These are phyloP conservation scores for Prosopis cineraria DNA, from an alignment of 306 rosid genomes.

Conservation along the genomic window DNA sequence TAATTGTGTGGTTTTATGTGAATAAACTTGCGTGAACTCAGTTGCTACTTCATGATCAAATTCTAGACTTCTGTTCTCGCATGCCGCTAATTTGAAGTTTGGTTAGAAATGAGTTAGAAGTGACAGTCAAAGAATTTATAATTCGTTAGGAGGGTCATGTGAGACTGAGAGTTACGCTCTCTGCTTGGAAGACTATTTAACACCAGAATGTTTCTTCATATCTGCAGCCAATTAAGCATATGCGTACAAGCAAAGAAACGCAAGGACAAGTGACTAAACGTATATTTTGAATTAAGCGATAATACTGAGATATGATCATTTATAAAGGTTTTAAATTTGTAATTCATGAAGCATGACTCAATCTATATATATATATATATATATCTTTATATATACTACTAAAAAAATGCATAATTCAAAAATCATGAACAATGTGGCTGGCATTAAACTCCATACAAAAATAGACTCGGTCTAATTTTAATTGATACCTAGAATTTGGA, in stretches of 20 bases:
- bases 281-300: neutral
- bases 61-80: neutral
- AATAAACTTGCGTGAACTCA: conserved; percentile 16
- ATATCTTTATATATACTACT: no score
- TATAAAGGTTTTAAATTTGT: neutral
- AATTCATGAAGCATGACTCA: neutral
- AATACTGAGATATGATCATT: neutral
- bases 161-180: no score
- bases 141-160: neutral
- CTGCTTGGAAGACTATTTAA: neutral
- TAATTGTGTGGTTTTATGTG: neutral
- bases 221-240: neutral
- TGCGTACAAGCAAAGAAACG: neutral
- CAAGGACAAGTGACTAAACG: neutral
- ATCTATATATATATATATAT: no score
- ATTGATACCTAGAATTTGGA: no score
- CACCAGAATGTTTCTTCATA: neutral
- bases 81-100: neutral
- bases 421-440: no score
- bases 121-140: neutral
- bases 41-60: conserved; percentile 17
- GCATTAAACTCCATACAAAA: no score
- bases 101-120: neutral
- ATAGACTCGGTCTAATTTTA: no score
- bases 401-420: no score